Percentiles rank a stretch among this genome's conserved stretches.
Conservation (phyloP, 306 rosid genomes). For the Fagus sylvatica region DNA sequence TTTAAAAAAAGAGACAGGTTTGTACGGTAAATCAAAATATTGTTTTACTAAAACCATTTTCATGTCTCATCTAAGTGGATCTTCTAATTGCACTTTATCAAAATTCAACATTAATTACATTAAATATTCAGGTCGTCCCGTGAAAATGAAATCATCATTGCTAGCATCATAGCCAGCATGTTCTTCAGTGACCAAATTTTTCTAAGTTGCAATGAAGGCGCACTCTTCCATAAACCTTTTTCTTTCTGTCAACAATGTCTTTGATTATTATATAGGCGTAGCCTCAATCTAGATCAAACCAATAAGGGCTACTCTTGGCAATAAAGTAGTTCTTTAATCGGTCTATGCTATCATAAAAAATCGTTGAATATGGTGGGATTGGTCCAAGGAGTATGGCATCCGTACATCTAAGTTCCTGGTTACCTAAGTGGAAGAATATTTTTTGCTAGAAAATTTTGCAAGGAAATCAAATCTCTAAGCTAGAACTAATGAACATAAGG, state of each 20-base stretch:
- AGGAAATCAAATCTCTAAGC: too few relatives aligned
- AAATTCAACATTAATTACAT: background rate
- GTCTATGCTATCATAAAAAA: background rate
- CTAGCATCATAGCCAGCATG: constrained; percentile 14
- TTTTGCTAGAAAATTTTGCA: too few relatives aligned
- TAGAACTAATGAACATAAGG: too few relatives aligned
- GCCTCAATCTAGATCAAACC: background rate
- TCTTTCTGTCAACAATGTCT: background rate
- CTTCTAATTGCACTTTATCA: background rate
- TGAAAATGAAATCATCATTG: constrained; percentile 19
- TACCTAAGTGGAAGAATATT: too few relatives aligned
- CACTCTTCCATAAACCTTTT: background rate
- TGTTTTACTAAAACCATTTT: background rate
- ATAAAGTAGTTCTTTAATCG: background rate
- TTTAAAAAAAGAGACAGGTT: too few relatives aligned
- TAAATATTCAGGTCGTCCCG: background rate
- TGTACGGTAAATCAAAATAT: background rate
- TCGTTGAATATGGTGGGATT: too few relatives aligned
- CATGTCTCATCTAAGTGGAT: background rate
- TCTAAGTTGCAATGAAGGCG: background rate
- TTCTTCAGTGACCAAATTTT: constrained; percentile 1
- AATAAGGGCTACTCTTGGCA: background rate
- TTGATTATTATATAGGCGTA: background rate
- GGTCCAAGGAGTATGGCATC: too few relatives aligned
- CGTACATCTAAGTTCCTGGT: too few relatives aligned